A percentile compares a stretch with the other conserved stretches of the same genome.
These are phyloP conservation scores for Psilocybe tampanensis DNA, from an alignment of 768 basidiomycete species.

Conservation along the genomic window DNA sequence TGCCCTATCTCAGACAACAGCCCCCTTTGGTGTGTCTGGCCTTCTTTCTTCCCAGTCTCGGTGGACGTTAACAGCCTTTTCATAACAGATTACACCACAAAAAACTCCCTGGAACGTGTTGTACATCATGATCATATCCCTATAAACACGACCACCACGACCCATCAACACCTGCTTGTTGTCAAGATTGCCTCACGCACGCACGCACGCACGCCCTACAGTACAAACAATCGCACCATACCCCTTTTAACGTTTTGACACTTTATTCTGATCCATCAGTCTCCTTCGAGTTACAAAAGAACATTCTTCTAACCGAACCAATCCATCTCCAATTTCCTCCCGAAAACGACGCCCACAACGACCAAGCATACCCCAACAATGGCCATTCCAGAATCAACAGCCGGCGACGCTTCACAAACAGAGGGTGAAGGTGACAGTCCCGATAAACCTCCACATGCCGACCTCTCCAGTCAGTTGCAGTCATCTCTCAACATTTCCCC, in stretches of 20 bases:
- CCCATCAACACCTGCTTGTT: conserved; percentile 23
- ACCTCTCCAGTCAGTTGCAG: conserved; percentile 29
- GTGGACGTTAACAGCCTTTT: conserved; percentile 2
- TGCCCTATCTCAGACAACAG: conserved; percentile 9
- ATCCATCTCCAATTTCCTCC: conserved; percentile 15
- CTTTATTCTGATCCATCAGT: conserved; percentile 14
- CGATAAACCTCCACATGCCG: conserved; percentile 58
- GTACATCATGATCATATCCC: conserved; percentile 46
- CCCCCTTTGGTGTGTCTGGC: conserved; percentile 5
- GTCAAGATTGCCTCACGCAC: conserved; percentile 21
- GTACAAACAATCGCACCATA: conserved; percentile 28
- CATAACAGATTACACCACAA: conserved; percentile 1
- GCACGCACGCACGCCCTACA: conserved; percentile 17
- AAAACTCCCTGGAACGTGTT: conserved; percentile 37
- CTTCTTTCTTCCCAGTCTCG: conserved; percentile 3
- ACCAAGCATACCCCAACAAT: conserved; percentile 31
- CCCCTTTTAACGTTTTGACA: conserved; percentile 24
- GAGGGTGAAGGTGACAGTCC: conserved; percentile 62
- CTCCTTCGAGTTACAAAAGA: conserved; percentile 23
- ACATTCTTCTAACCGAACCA: conserved; percentile 23
- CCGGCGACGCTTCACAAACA: conserved; percentile 51
- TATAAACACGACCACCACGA: conserved; percentile 38
- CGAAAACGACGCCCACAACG: conserved; percentile 19
- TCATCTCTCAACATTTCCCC: conserved; percentile 21
- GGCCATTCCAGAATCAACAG: conserved; percentile 47